Evolutionary conservation across 768 basidiomycete genomes (phyloP), one percentile per base, ranked within the genome.

Genomic region (Tulasnella sp.): DNA sequence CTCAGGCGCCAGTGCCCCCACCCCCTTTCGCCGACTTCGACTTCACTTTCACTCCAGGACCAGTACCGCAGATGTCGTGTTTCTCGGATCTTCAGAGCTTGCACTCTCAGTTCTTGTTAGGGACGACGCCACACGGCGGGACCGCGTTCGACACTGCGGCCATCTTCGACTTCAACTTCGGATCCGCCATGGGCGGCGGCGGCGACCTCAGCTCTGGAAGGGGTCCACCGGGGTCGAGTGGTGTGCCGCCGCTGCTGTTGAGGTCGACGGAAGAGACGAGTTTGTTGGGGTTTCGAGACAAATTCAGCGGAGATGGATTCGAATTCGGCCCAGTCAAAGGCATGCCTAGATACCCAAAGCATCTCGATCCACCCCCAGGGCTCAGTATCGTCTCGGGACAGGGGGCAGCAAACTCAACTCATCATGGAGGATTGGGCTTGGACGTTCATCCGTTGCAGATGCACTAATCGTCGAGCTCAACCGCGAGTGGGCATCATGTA

Each of bases 221-320:
- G 8, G 72, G 75, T 20, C 41, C 24, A 34, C 41, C 75, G 46
- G 75, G 54, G 28, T 58, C 60, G n/a, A 16, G 28, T 22, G 50
- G 50, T 14, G 48, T 60, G 4, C 79, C 69, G 24, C 79, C 79
- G 31, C 28, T 44, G n/a, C 91, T 96, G 82, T 94, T 96, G 85
- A 93, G 94, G 9, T 88, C 91, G 0, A 89, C 92, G 81, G 94
- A 96, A 86, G 93, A 93, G 7, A 93, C 91, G 0, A 92, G 94
- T 85, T 88, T 96, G 77, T 89, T 95, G 81, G 92, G 92, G 80
- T 96, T 96, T 85, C 90, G 96, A 84, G 94, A 95, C 86, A 92
- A 92, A 85, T 94, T 95, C 83, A 89, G 88, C 46, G 76, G 76
- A 28, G 48, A 50, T 80, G 82, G 80, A 83, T 92, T 91, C 91